These are phyloP conservation scores for Graphium sp. DNA, from an alignment of 2,329 filamentous ascomycete species.

Conservation along the genomic window DNA sequence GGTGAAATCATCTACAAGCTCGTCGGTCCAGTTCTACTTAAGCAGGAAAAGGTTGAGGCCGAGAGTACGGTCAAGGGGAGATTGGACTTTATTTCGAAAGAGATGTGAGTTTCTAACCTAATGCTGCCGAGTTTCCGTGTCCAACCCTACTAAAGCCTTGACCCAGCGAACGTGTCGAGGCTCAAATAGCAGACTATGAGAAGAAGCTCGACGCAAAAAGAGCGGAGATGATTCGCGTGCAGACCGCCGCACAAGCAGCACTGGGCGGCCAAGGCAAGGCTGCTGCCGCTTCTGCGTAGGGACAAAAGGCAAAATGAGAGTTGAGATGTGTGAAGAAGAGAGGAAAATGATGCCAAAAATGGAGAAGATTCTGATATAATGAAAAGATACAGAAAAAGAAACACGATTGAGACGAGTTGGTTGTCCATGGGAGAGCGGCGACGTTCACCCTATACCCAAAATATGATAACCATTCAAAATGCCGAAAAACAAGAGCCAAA, in stretches of 20 bases:
- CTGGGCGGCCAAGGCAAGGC: conserved; percentile 8
- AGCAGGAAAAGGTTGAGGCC: conserved; percentile 86
- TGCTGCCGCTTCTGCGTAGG: conserved; percentile 14
- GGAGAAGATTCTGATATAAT: background rate
- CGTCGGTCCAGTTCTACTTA: conserved; percentile 78
- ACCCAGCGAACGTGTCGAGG: conserved; percentile 19
- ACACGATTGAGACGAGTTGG: no score
- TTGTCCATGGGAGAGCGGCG: no score
- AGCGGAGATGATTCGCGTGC: conserved; percentile 39
- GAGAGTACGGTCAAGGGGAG: conserved; percentile 81
- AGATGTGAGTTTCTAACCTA: conserved; percentile 49
- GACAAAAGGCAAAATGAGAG: conserved; percentile 9
- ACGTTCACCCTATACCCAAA: no score
- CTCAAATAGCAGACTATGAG: conserved; percentile 36
- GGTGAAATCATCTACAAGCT: conserved; percentile 92
- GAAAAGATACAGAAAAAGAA: conserved; percentile 2
- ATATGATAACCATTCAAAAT: no score
- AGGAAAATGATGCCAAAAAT: conserved; percentile 1
- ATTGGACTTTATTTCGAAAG: conserved; percentile 80
- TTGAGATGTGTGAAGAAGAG: conserved; percentile 4
- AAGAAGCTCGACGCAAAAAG: conserved; percentile 41
- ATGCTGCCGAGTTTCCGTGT: background rate
- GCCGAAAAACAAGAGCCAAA: no score
- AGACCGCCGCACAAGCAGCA: conserved; percentile 29
- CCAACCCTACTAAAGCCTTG: conserved; percentile 6